These are phyloP conservation scores for Cystofilobasidium ferigula DNA, from an alignment of 768 basidiomycete species.

Conservation along the genomic window DNA sequence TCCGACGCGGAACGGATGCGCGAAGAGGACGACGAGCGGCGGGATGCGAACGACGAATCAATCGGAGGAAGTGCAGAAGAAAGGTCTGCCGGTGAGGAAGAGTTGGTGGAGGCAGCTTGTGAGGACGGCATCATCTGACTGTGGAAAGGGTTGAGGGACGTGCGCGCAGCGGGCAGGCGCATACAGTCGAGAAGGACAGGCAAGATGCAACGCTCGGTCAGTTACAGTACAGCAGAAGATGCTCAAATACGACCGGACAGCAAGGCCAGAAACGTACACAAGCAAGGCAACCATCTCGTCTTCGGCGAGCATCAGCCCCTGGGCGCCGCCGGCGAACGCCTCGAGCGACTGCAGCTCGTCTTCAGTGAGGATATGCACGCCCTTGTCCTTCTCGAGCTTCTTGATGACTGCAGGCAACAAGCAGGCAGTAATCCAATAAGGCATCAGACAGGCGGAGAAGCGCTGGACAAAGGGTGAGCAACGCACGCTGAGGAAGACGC, in stretches of 20 bases:
- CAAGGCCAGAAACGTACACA: neutral
- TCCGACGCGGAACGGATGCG: slow-evolving; percentile 18
- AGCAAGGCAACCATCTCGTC: neutral
- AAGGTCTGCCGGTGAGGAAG: too few relatives aligned
- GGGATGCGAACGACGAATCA: neutral
- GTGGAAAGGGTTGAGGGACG: too few relatives aligned
- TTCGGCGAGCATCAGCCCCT: neutral
- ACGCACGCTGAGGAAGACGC: neutral
- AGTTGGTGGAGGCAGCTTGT: too few relatives aligned
- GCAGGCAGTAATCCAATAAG: too few relatives aligned
- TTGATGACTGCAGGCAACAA: neutral
- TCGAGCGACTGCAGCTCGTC: neutral
- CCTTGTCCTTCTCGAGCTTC: neutral
- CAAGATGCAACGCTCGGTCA: too few relatives aligned
- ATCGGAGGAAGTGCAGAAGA: neutral
- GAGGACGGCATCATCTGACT: neutral
- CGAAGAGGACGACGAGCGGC: neutral
- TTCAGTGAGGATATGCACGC: neutral
- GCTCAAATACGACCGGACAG: too few relatives aligned
- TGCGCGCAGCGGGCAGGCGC: too few relatives aligned
- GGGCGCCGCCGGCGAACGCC: neutral
- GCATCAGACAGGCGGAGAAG: neutral
- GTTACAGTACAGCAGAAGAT: too few relatives aligned
- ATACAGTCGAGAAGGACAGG: neutral
- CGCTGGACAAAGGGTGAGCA: neutral